A percentile compares a stretch with the other conserved stretches of the same genome.
Conservation (phyloP, 129 eudicot species). For the Arctium lappa region DNA sequence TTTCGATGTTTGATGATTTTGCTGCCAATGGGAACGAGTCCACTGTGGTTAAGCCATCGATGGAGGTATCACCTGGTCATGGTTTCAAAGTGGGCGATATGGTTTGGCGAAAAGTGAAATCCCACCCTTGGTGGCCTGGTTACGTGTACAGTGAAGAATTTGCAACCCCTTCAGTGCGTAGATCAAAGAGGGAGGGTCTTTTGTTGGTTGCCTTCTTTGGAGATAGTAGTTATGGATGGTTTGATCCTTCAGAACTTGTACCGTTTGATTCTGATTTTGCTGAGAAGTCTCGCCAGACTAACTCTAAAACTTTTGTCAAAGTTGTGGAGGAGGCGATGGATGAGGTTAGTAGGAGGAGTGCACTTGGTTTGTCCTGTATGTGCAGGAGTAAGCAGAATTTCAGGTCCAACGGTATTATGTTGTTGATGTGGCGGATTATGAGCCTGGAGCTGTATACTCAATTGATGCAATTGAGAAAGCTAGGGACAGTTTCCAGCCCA, state of each 20-base stretch:
- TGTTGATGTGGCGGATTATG: constrained; percentile 76
- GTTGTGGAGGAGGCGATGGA: constrained; percentile 91
- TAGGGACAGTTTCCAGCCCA: constrained; percentile 61
- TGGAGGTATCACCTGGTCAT: constrained; percentile 24
- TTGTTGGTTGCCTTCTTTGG: constrained; percentile 93
- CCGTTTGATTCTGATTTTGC: constrained; percentile 65
- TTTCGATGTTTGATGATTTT: constrained; percentile 56
- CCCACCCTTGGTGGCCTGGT: constrained; percentile 99
- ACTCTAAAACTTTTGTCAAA: constrained; percentile 50
- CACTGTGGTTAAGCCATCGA: constrained; percentile 14
- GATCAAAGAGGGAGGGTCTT: constrained; percentile 71
- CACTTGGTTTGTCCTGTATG: constrained; percentile 68
- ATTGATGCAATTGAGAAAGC: constrained; percentile 63
- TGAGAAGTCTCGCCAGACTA: constrained; percentile 71
- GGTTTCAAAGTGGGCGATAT: constrained; percentile 82
- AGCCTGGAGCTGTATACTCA: constrained; percentile 58
- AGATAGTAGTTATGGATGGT: constrained; percentile 97
- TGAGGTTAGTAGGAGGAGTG: constrained; percentile 74
- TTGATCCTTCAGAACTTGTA: constrained; percentile 69
- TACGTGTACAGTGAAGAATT: constrained; percentile 67
- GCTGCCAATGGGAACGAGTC: constrained; percentile 38
- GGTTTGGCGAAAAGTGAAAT: constrained; percentile 99
- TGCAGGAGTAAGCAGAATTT: constrained; percentile 76
- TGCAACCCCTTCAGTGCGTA: constrained; percentile 58
- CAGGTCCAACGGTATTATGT: constrained; percentile 57